Evolutionary conservation across 225 moss, liverwort and hornwort genomes (phyloP).

Genomic region (Pseudoscleropodium purum): DNA sequence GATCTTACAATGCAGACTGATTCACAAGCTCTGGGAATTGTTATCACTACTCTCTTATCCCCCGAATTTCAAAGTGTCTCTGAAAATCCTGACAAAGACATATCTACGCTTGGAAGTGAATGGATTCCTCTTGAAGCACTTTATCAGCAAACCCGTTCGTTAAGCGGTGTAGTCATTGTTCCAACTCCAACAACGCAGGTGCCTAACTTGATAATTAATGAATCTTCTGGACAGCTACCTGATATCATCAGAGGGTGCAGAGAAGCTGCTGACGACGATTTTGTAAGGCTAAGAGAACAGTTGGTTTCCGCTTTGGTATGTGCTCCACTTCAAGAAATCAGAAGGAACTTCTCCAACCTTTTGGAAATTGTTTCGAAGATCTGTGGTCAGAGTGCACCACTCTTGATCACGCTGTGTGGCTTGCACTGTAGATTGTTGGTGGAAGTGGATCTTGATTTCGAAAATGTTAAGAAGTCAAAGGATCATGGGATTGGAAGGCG

Average conservation of each 20-base stretch:
- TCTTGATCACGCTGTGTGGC: conserved; percentile 46
- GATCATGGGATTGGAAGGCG: conserved; percentile 7
- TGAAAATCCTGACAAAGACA: not conserved
- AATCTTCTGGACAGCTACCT: conserved; percentile 30
- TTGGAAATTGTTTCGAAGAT: conserved; percentile 34
- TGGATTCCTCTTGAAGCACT: conserved; percentile 48
- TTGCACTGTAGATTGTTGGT: conserved; percentile 40
- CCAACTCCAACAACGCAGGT: not conserved
- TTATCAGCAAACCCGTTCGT: conserved; percentile 18
- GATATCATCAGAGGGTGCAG: conserved; percentile 36
- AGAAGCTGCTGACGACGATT: conserved; percentile 8
- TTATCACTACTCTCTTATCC: conserved; percentile 46
- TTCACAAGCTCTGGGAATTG: conserved; percentile 54
- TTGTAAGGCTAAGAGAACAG: conserved; percentile 4
- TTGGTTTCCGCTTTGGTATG: conserved; percentile 41
- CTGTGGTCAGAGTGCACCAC: conserved; percentile 34
- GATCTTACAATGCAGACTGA: conserved; percentile 46
- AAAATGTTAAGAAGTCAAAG: conserved; percentile 7
- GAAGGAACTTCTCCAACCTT: conserved; percentile 43
- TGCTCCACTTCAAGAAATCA: conserved; percentile 35
- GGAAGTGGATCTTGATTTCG: conserved; percentile 31
- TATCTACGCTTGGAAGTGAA: conserved; percentile 18
- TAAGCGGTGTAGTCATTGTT: conserved; percentile 1
- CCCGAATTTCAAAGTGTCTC: conserved; percentile 6
- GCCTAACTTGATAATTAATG: not conserved